Evolutionary conservation across 345 rosid genomes (phyloP).

Genomic region (Eucalyptus camaldulensis): DNA sequence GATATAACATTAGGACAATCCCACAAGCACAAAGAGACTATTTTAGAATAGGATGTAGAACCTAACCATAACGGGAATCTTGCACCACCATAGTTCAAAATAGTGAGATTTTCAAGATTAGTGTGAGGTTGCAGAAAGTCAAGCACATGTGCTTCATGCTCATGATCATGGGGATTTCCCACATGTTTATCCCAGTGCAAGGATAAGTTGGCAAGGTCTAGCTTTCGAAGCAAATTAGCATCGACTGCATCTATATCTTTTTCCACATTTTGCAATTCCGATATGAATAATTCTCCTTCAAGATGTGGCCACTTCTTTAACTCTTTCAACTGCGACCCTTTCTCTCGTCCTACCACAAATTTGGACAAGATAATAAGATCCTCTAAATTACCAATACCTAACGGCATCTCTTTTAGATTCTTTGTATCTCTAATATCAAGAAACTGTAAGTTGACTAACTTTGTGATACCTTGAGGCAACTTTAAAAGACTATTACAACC

Average conservation of each 20-base stretch:
- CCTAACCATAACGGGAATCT: neutral
- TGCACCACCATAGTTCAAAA: neutral
- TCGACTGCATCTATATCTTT: neutral
- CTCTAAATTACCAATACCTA: no score
- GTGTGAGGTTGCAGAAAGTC: neutral
- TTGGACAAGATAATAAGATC: no score
- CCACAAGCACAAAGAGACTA: neutral
- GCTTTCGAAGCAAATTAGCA: neutral
- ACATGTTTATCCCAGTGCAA: neutral
- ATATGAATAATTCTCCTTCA: no score
- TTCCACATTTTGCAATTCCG: no score
- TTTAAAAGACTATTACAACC: rapidly evolving
- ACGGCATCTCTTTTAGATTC: no score
- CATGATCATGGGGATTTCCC: neutral
- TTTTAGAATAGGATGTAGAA: rapidly evolving
- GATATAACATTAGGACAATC: neutral
- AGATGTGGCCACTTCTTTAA: no score
- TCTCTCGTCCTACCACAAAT: no score
- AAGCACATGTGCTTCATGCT: rapidly evolving
- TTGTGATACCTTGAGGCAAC: no score
- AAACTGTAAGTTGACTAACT: no score
- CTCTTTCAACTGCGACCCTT: no score
- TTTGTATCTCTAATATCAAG: no score
- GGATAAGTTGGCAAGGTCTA: neutral
- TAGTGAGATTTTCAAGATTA: neutral